Percentiles rank a stretch among this genome's conserved stretches.
These are phyloP conservation scores for Entonaema liquescens DNA, from an alignment of 495 filamentous ascomycete species.

Conservation along the genomic window DNA sequence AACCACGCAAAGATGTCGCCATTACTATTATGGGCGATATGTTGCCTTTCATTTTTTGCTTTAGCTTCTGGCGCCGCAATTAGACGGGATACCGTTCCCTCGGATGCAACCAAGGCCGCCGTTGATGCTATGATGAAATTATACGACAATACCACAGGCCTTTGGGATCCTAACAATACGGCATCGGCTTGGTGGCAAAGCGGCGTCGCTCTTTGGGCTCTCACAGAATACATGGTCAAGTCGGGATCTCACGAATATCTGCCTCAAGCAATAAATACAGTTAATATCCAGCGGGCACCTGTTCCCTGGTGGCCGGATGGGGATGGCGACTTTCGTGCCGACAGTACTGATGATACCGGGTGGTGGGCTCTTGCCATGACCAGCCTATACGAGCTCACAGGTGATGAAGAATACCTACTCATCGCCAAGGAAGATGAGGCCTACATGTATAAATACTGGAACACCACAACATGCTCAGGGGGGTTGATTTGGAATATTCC, in stretches of 20 bases:
- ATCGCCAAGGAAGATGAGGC: constrained; percentile 65
- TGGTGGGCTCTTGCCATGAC: constrained; percentile 76
- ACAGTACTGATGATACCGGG: constrained; percentile 71
- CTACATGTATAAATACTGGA: constrained; percentile 66
- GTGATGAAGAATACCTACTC: constrained; percentile 59
- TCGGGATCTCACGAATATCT: constrained; percentile 47
- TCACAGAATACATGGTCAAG: constrained; percentile 52
- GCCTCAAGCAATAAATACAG: constrained; percentile 44
- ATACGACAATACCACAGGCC: constrained; percentile 46
- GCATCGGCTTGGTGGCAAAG: constrained; percentile 52
- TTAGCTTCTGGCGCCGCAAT: neutral
- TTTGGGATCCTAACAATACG: constrained; percentile 46
- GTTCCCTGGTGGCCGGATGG: constrained; percentile 51
- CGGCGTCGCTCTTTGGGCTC: constrained; percentile 50
- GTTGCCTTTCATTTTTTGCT: constrained; percentile 10
- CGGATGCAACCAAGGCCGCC: constrained; percentile 31
- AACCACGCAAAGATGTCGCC: constrained; percentile 17
- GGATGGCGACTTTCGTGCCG: constrained; percentile 59
- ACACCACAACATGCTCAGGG: constrained; percentile 64
- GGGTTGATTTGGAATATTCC: constrained; percentile 68
- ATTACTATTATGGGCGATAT: constrained; percentile 11
- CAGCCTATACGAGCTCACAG: constrained; percentile 68
- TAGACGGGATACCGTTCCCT: neutral
- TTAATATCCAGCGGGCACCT: constrained; percentile 47
- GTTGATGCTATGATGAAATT: constrained; percentile 53